Base-by-base conservation (phyloP, 129 eudicot species). In the Pulicaria dysenterica region DNA sequence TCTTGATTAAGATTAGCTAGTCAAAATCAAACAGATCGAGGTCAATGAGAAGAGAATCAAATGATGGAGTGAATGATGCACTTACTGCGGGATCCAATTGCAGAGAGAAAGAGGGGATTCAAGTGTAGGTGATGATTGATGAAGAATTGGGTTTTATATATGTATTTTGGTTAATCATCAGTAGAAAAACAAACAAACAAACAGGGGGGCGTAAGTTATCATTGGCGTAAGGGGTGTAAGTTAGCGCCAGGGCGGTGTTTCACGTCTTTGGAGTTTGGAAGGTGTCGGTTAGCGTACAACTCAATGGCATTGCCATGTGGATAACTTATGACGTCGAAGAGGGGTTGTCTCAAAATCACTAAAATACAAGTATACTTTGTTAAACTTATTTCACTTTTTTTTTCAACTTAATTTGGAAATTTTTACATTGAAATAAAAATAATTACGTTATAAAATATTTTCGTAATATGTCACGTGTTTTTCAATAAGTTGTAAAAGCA, bases 251-350 rank as follows among this genome's bases (percentile, higher is more conserved):
- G 8, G n/a, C 57, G 59, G 36, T 70, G 72, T n/a, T 50, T 62
- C 77, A 62, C 13, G 72, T 58, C 54, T 62, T 5, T 15, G 31
- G 47, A 50, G n/a, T n/a, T n/a, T n/a, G n/a, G n/a, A 24, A n/a
- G 61, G 70, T 73, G 80, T 75, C 80, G 73, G 80, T 75, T 38
- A 2, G 46, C 34, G 69, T 50, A 41, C 38, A 51, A 16, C 66
- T 14, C 8, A 11, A 47, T 10, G 74, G 45, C 68, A 72, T 37
- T 6, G 58, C 65, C 79, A 75, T 39, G 79, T 75, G 79, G 63
- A 54, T 7, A 37, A 24, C 16, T 53, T 3, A 31, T 64, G 66
- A 64, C 72, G 73, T 75, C 66, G 31, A 13, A 45, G 5, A 58
- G 46, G 7, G 9, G 4, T 42, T 44, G 34, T 65, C 39, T 17